phyloP scores from a whole-genome alignment of 352 stramenopile species.

The Globisporangium canariense region DNA sequence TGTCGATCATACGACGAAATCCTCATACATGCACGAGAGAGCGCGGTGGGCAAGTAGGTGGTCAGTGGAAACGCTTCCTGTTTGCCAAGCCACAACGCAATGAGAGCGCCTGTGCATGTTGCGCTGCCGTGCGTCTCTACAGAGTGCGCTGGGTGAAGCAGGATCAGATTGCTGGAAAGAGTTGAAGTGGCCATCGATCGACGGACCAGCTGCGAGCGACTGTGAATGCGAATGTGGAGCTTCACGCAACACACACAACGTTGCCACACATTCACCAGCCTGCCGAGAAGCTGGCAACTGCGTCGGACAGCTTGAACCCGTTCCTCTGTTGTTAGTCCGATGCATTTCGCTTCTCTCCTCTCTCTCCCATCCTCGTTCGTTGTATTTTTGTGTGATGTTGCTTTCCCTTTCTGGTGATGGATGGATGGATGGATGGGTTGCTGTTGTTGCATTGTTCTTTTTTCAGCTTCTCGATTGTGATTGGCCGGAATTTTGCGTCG shows the following conservation, averaged over 20 bases:
- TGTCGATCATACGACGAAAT: no score
- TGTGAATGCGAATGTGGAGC: conserved; percentile 7
- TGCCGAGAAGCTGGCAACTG: background rate
- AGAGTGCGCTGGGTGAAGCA: no score
- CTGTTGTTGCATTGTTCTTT: conserved; percentile 7
- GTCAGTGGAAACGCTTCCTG: no score
- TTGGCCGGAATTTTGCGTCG: conserved; percentile 5
- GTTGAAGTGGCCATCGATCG: background rate
- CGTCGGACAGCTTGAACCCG: background rate
- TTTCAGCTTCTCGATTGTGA: background rate
- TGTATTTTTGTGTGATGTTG: background rate
- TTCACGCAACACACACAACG: background rate
- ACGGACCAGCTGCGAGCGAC: background rate
- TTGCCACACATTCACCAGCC: background rate
- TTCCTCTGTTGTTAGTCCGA: background rate
- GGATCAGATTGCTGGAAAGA: background rate
- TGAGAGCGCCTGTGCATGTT: no score
- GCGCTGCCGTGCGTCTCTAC: no score
- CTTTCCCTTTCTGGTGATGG: background rate
- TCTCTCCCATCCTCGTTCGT: background rate
- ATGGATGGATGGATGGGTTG: background rate
- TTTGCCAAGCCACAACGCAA: no score
- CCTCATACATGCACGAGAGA: no score
- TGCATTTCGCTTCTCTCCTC: background rate
- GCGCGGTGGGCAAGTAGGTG: no score